Percentiles rank a stretch among this genome's conserved stretches.
phyloP scores from a whole-genome alignment of 1,139 yeast genomes.

The Lodderomyces oxycetoniae region DNA sequence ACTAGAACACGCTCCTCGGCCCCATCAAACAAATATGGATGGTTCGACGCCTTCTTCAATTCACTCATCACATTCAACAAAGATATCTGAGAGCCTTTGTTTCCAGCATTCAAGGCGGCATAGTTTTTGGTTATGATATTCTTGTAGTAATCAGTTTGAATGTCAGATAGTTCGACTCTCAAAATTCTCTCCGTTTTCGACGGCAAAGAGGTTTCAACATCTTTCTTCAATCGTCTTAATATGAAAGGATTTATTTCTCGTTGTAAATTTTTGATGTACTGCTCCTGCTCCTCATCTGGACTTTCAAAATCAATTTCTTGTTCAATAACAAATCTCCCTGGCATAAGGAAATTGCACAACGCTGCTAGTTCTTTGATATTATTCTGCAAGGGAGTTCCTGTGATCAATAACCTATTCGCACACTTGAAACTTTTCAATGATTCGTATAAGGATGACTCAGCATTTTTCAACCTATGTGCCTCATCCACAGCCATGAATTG shows the following conservation, averaged over 20 bases:
- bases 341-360: slow-evolving; percentile 90
- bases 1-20: slow-evolving; percentile 82
- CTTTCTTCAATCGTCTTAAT: slow-evolving; percentile 87
- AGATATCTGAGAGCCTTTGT: slow-evolving; percentile 75
- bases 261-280: slow-evolving; percentile 81
- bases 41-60: slow-evolving; percentile 93
- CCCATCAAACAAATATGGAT: slow-evolving; percentile 90
- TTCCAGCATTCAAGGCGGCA: slow-evolving; percentile 83
- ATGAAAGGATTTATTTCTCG: slow-evolving; percentile 84
- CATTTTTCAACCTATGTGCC: slow-evolving; percentile 93
- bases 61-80: slow-evolving; percentile 91
- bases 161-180: slow-evolving; percentile 90
- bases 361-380: slow-evolving; percentile 95
- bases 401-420: slow-evolving; percentile 78
- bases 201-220: slow-evolving; percentile 94
- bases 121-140: slow-evolving; percentile 90
- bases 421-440: slow-evolving; percentile 79
- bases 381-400: slow-evolving; percentile 97
- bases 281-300: slow-evolving; percentile 82
- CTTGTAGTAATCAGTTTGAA: slow-evolving; percentile 92
- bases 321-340: slow-evolving; percentile 84
- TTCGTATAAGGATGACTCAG: slow-evolving; percentile 89
- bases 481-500: slow-evolving; percentile 97
- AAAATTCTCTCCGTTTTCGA: slow-evolving; percentile 91
- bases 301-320: slow-evolving; percentile 93